Evolutionary conservation across 176 grass and related monocot genomes (phyloP), one percentile per base, ranked within the genome.

Genomic region (Panicum miliaceum): DNA sequence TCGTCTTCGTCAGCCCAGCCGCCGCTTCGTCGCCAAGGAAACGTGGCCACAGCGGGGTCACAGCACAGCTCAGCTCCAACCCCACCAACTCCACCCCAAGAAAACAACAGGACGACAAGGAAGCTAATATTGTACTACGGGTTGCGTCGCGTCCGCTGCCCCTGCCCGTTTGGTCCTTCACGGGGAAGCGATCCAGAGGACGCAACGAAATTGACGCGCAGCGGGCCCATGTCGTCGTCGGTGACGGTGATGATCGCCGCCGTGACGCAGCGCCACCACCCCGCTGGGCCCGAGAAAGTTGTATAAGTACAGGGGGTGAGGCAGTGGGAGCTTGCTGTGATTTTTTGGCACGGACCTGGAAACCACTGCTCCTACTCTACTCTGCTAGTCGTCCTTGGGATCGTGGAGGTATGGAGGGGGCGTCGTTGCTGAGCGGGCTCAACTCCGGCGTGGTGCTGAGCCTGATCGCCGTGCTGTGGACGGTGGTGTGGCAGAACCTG

Each of bases 391-490:
- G 52, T 45, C 68, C 8, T 20, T 27, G n/a, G 46, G 4, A 52
- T 64, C 23, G 10, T 3, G 7, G 9, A 23, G 27, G 45, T 32
- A 48, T 4, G 2, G 42, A 43, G 82, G 81, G 36, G 16, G 68
- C 20, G 57, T 19, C 40, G 78, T 10, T 41, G 38, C 34, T 26
- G 73, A 37, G 67, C 38, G 86, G 87, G 68, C 74, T 89, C 11
- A 89, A 76, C 59, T 89, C 87, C 20, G 86, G 84, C n/a, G 75
- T 79, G 73, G 67, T 83, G 38, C 79, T 88, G 16, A 90, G 88
- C 80, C 74, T 90, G 66, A 41, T 90, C 66, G 78, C 50, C 2
- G 73, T 84, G 67, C 50, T 78, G 57, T 88, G 87, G 90, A 89
- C 86, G 83, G 18, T 77, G 75, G 51, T 84, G 58, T 86, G 81